Base-by-base conservation (phyloP, 306 rosid genomes). In the Cyamopsis tetragonoloba region DNA sequence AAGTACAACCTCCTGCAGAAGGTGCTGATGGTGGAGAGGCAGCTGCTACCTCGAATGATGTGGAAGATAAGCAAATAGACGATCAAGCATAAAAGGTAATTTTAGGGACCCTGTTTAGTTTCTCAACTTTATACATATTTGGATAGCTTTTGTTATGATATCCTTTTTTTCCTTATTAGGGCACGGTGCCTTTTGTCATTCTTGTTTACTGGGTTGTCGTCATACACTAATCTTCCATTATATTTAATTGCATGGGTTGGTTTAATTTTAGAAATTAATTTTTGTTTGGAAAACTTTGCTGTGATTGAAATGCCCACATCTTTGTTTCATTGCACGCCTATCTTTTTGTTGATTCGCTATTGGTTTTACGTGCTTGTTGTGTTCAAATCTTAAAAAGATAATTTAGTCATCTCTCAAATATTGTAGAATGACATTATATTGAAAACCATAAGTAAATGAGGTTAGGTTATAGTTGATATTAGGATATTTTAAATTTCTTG, bases 1-100 rank as follows among this genome's bases (percentile, higher is more conserved):
- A 92, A 84, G 96, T 73, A 81, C 96, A 92, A 62, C 96, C 98
- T 11, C 95, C 88, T 0, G 59, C 71, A 0, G 98, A 89, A 76
- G 86, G 58, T 68, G 87, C 80, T 18, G 87, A 82, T 3, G 87
- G 48, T 34, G 95, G 63, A 18, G 96, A 79, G 62, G 49, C 81
- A 37, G 62, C 68, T 61, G 77, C 69, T 12, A 79, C 79, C 26
- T 63, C 81, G 6, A 67, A 75, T 80, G 95, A 74, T 24, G 89
- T 76, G 19, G 91, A 85, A 30, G 88, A 71, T 69, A 85, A 82
- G 80, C 77, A 23, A 50, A 59, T 61, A n/a, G 83, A 61, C 15
- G 81, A 48, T 44, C 77, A 79, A 72, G 83, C 87, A 76, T 79
- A 66, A 74, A 47, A 63, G 85, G 83, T 74, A 68, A 51, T 18